Percentiles rank a stretch among this genome's conserved stretches.
Evolutionary conservation across 768 basidiomycete species (phyloP).

Genomic region (Pleurotus citrinopileatus): DNA sequence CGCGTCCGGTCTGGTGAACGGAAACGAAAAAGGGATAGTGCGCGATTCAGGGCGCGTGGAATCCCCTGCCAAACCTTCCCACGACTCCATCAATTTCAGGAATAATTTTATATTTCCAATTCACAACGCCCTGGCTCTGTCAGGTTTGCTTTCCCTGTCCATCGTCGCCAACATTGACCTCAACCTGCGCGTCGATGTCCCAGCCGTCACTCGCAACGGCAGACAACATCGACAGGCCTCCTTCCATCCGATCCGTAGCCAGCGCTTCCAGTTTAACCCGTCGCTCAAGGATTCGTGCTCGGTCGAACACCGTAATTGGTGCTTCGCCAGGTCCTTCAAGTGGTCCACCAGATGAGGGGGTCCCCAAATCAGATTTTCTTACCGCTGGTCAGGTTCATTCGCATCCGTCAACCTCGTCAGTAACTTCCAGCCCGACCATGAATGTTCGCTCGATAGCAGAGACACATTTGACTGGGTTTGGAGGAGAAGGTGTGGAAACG

Average conservation of each 20-base stretch:
- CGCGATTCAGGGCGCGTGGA: slow-evolving; percentile 3
- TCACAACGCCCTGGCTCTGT: background rate
- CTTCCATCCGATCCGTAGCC: slow-evolving; percentile 45
- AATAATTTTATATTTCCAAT: slow-evolving; percentile 2
- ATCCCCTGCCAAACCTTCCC: slow-evolving; percentile 7
- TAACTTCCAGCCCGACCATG: slow-evolving; percentile 6
- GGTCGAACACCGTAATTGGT: slow-evolving; percentile 49
- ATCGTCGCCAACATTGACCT: slow-evolving; percentile 24
- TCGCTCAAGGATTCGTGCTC: slow-evolving; percentile 50
- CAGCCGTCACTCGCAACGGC: slow-evolving; percentile 5
- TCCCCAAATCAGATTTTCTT: background rate
- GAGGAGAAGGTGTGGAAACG: slow-evolving; percentile 2
- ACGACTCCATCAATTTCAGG: slow-evolving; percentile 3
- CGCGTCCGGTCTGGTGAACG: slow-evolving; percentile 1
- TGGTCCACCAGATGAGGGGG: background rate
- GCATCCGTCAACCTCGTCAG: background rate
- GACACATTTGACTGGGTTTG: background rate
- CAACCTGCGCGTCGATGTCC: slow-evolving; percentile 10
- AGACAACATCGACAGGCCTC: slow-evolving; percentile 23
- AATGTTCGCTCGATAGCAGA: background rate
- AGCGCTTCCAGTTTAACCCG: slow-evolving; percentile 51
- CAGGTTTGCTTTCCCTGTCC: slow-evolving; percentile 20
- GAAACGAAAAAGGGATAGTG: slow-evolving; percentile 2
- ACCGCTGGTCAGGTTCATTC: background rate
- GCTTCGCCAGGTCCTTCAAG: background rate